Base-by-base conservation (phyloP, 2,329 filamentous ascomycete species). In the Alternaria hordeiaustralica region DNA sequence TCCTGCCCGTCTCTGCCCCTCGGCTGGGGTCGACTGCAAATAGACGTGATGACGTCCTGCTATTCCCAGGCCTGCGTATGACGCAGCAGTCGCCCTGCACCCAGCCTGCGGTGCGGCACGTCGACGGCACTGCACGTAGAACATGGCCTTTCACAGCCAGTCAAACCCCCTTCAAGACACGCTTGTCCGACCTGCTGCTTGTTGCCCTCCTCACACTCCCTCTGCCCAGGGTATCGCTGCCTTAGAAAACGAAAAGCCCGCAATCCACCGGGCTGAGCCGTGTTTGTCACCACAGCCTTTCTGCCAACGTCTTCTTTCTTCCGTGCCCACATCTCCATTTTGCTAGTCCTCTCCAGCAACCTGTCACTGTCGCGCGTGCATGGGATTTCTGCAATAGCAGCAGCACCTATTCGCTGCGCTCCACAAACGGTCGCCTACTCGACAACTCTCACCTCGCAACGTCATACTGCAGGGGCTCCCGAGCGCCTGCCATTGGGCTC, bases 361-460 rank as follows among this genome's bases (percentile, higher is more conserved):
- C 44, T 58, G 43, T 58, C 57, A n/a, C 60, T 43, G 46, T 25
- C 63, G 59, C 66, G 45, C 62, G 62, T 70, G 69, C 69, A 72
- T 72, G 69, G 63, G 45, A 63, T 46, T 58, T 60, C 58, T 68
- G 66, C 67, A 68, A 60, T 68, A 66, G 66, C 45, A 62, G 65
- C 66, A 68, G 67, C 70, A 69, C 50, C 46, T 57, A 60, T 58
- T 50, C 60, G 68, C 69, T 73, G 72, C 72, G 66, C 61, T 60
- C 55, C 62, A 58, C 66, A 47, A 61, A 60, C 62, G 53, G 23
- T 62, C 49, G 33, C 54, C 57, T 58, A 58, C 36, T 60, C 44
- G 55, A 41, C 53, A 10, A 49, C 64, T 62, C 55, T 47, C 58
- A 50, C 61, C 57, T 47, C 57, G 63, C 64, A 61, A 64, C 67